These are phyloP conservation scores for Smallanthus sonchifolius DNA, from an alignment of 129 eudicot genomes.

Conservation along the genomic window DNA sequence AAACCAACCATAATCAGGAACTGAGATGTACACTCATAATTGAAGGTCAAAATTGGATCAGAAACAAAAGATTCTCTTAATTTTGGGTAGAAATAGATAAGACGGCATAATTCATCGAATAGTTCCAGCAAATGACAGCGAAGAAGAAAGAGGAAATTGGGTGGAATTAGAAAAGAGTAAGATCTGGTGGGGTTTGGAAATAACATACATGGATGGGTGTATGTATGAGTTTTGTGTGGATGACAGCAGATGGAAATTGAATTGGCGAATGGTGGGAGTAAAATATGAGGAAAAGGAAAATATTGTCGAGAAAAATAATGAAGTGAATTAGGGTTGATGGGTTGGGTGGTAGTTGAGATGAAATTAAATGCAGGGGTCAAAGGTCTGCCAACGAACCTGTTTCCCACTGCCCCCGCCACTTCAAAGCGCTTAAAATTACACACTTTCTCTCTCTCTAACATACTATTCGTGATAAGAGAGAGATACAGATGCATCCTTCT, in stretches of 20 bases:
- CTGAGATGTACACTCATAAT: background rate
- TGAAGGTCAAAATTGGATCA: slow-evolving; percentile 1
- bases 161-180: slow-evolving; percentile 50
- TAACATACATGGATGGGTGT: background rate
- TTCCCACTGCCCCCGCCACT: slow-evolving; percentile 20
- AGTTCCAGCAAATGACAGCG: slow-evolving; percentile 29
- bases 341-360: slow-evolving; percentile 26
- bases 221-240: background rate
- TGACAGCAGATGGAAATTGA: slow-evolving; percentile 6
- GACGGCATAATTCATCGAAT: background rate
- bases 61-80: background rate
- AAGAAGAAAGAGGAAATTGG: background rate
- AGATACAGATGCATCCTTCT: too few relatives aligned
- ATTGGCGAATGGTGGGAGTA: background rate
- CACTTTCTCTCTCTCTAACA: background rate
- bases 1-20: background rate
- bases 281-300: background rate
- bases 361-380: slow-evolving; percentile 31
- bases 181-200: slow-evolving; percentile 40
- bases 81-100: slow-evolving; percentile 12
- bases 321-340: slow-evolving; percentile 23
- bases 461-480: background rate
- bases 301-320: background rate
- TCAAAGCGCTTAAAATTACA: slow-evolving; percentile 4
- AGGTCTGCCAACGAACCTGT: slow-evolving; percentile 18